Conservation (phyloP, 306 rosid genomes). For the Corylus avellana region DNA sequence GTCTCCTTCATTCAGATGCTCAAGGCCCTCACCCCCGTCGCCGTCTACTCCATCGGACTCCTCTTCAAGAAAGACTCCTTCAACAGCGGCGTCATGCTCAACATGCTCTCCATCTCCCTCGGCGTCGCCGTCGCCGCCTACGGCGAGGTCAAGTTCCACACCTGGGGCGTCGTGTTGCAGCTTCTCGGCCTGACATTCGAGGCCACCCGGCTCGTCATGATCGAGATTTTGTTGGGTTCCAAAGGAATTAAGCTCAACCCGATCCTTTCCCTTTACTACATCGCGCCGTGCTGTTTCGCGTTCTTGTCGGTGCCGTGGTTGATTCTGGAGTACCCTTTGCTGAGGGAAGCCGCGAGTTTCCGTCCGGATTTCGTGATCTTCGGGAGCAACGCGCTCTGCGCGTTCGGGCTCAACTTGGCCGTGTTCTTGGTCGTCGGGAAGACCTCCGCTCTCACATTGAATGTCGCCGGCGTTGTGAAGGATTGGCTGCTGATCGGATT, state of each 20-base stretch:
- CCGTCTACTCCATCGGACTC: constrained; percentile 83
- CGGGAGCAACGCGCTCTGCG: constrained; percentile 79
- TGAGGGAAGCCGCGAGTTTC: constrained; percentile 80
- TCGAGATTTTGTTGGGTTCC: constrained; percentile 76
- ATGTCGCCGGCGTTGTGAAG: constrained; percentile 96
- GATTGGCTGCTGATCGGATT: constrained; percentile 95
- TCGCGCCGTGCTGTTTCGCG: constrained; percentile 86
- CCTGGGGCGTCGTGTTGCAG: constrained; percentile 74
- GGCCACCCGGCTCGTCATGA: constrained; percentile 83
- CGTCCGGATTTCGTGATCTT: constrained; percentile 64
- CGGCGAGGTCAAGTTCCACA: constrained; percentile 80
- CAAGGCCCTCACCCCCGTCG: constrained; percentile 94
- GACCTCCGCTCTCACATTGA: constrained; percentile 97
- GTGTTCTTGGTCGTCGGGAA: constrained; percentile 91
- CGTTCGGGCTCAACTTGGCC: constrained; percentile 83
- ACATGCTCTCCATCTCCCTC: constrained; percentile 83
- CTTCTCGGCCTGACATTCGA: constrained; percentile 84
- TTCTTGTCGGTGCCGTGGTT: constrained; percentile 84
- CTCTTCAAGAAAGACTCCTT: constrained; percentile 64
- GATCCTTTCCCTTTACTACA: constrained; percentile 89
- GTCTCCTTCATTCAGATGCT: constrained; percentile 97
- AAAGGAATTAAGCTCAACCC: constrained; percentile 89
- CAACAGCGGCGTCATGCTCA: constrained; percentile 68
- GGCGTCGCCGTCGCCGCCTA: constrained; percentile 93
- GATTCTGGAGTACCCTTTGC: constrained; percentile 65